These are phyloP conservation scores for Aphanomyces astaci DNA, from an alignment of 352 stramenopile species.

Conservation along the genomic window DNA sequence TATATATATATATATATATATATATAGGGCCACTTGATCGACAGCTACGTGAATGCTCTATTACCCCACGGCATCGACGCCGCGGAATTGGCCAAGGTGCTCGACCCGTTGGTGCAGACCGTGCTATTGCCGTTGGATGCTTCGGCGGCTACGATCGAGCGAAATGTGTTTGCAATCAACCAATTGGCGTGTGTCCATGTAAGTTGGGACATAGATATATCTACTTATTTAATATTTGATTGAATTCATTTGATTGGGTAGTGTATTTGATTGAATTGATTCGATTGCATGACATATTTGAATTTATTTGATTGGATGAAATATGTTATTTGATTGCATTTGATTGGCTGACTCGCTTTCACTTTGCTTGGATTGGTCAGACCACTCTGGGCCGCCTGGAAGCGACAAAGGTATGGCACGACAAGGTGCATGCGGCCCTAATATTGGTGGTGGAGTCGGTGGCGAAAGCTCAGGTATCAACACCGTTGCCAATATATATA, in stretches of 20 bases:
- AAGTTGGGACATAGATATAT: no score
- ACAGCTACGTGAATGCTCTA: conserved; percentile 53
- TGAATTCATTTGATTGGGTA: no score
- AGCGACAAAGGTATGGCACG: not conserved
- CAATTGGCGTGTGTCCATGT: conserved; percentile 60
- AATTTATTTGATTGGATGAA: no score
- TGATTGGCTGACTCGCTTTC: no score
- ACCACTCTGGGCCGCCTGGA: not conserved
- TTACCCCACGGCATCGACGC: conserved; percentile 45
- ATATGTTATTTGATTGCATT: no score
- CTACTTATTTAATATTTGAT: no score
- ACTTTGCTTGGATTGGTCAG: conserved; percentile 33
- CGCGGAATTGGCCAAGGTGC: conserved; percentile 41
- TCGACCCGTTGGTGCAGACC: conserved; percentile 42
- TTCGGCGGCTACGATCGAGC: conserved; percentile 29
- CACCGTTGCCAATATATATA: not conserved
- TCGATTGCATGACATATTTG: no score
- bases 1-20: not conserved
- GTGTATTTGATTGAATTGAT: no score
- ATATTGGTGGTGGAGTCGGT: not conserved
- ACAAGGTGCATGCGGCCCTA: not conserved
- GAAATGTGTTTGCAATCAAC: conserved; percentile 61
- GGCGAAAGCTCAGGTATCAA: not conserved
- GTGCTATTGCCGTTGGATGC: conserved; percentile 25
- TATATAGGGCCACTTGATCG: conserved; percentile 31